A percentile compares a stretch with the other conserved stretches of the same genome.
Conservation (phyloP, 257 asterid genomes). For the Agastache rugosa region DNA sequence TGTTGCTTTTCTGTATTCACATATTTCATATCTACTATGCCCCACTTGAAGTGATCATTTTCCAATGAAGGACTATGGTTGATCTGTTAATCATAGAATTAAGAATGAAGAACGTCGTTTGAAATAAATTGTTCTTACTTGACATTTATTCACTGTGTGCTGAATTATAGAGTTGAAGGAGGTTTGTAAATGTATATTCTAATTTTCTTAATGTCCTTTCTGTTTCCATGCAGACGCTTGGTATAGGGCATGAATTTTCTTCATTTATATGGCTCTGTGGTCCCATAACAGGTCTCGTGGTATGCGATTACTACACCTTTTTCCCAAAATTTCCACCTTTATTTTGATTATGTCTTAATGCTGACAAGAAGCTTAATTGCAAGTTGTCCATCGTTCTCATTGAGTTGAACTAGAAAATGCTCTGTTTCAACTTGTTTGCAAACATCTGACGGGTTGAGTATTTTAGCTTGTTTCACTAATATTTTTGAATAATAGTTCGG, state of each 20-base stretch:
- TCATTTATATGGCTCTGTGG: constrained; percentile 99
- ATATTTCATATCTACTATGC: background rate
- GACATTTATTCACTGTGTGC: constrained; percentile 1
- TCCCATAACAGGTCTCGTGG: constrained; percentile 99
- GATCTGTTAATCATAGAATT: constrained; percentile 1
- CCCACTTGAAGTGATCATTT: background rate
- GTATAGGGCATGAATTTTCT: constrained; percentile 93
- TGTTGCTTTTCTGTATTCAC: background rate
- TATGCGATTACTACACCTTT: constrained; percentile 47
- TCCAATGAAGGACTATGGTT: background rate
- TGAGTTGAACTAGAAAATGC: constrained; percentile 26
- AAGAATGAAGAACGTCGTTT: constrained; percentile 8
- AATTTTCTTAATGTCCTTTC: constrained; percentile 35
- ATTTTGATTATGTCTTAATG: constrained; percentile 19
- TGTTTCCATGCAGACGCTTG: constrained; percentile 87
- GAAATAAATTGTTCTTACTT: constrained; percentile 12
- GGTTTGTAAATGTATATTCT: constrained; percentile 16
- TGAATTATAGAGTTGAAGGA: constrained; percentile 6
- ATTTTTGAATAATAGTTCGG: background rate
- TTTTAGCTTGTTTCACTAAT: background rate
- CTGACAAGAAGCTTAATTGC: constrained; percentile 26
- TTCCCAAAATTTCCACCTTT: constrained; percentile 7
- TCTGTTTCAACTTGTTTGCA: constrained; percentile 6
- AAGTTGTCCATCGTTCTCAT: constrained; percentile 19
- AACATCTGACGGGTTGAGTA: constrained; percentile 12